Evolutionary conservation across 495 filamentous ascomycete genomes (phyloP).

Genomic region (Chaetomium fimeti): DNA sequence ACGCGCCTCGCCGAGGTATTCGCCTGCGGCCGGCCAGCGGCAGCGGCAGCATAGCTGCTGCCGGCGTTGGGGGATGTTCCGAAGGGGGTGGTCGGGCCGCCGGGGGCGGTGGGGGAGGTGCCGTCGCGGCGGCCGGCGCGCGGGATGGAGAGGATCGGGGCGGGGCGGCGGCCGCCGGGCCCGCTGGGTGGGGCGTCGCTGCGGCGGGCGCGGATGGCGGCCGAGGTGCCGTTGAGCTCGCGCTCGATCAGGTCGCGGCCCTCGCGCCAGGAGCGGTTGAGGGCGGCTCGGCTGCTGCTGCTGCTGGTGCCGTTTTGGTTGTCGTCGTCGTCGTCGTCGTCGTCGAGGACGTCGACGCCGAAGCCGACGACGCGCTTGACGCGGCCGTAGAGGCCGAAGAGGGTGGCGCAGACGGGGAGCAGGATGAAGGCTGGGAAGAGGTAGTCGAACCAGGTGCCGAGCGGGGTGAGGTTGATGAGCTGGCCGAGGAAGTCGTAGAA

Average conservation of each 20-base stretch:
- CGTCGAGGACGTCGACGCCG: slow-evolving; percentile 69
- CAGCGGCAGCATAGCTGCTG: background rate
- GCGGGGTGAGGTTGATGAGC: slow-evolving; percentile 77
- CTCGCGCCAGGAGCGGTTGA: slow-evolving; percentile 87
- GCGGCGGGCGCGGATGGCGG: slow-evolving; percentile 36
- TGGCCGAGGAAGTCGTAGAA: slow-evolving; percentile 86
- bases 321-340: slow-evolving; percentile 70
- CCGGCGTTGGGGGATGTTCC: slow-evolving; percentile 42
- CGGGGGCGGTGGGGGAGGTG: slow-evolving; percentile 19
- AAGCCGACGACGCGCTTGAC: slow-evolving; percentile 77
- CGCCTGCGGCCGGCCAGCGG: slow-evolving; percentile 29
- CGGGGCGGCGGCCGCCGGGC: slow-evolving; percentile 27
- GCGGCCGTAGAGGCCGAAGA: slow-evolving; percentile 83
- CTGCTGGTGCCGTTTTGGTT: slow-evolving; percentile 50
- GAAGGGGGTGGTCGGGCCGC: slow-evolving; percentile 39
- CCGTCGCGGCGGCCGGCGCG: slow-evolving; percentile 21
- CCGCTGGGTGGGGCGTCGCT: slow-evolving; percentile 31
- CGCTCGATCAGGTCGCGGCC: slow-evolving; percentile 91
- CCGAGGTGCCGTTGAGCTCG: slow-evolving; percentile 65
- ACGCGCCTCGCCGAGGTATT: slow-evolving; percentile 37
- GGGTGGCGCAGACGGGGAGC: slow-evolving; percentile 73
- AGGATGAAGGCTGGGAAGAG: slow-evolving; percentile 87
- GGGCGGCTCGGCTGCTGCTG: slow-evolving; percentile 50
- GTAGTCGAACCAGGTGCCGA: slow-evolving; percentile 81
- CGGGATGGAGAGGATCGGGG: slow-evolving; percentile 43